These are phyloP conservation scores for Podospora conica DNA, from an alignment of 495 filamentous ascomycete genomes.

Conservation along the genomic window DNA sequence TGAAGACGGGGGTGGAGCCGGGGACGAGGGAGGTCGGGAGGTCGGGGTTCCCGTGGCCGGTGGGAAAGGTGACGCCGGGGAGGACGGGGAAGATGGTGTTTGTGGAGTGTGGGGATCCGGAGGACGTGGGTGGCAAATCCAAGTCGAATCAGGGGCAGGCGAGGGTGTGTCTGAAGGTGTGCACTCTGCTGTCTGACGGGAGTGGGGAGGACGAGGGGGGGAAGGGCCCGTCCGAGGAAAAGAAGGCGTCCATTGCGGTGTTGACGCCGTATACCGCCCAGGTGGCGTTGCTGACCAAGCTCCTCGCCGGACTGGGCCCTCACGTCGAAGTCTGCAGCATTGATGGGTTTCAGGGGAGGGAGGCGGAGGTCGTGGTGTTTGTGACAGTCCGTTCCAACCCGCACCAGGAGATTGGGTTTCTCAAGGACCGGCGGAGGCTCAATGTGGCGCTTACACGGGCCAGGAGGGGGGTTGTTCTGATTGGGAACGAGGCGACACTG, in stretches of 20 bases:
- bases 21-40: slow-evolving; percentile 18
- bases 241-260: slow-evolving; percentile 32
- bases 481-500: slow-evolving; percentile 30
- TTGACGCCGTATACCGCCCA: slow-evolving; percentile 44
- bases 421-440: slow-evolving; percentile 44
- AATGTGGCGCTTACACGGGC: slow-evolving; percentile 49
- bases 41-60: slow-evolving; percentile 23
- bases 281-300: slow-evolving; percentile 29
- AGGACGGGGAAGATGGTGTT: slow-evolving; percentile 31
- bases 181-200: slow-evolving; percentile 2
- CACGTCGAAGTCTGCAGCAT: slow-evolving; percentile 39
- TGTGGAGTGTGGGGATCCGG: slow-evolving; percentile 34
- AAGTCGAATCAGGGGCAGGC: slow-evolving; percentile 45
- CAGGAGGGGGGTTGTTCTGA: slow-evolving; percentile 37
- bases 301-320: slow-evolving; percentile 19
- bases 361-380: slow-evolving; percentile 48
- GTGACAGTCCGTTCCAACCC: slow-evolving; percentile 45
- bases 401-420: slow-evolving; percentile 42
- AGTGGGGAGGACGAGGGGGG: not conserved
- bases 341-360: slow-evolving; percentile 47
- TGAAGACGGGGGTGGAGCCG: slow-evolving; percentile 34
- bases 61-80: not conserved
- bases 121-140: slow-evolving; percentile 38
- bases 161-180: slow-evolving; percentile 12
- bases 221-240: slow-evolving; percentile 2